Evolutionary conservation across 495 filamentous ascomycete genomes (phyloP).

Genomic region (Neurospora hispaniola): DNA sequence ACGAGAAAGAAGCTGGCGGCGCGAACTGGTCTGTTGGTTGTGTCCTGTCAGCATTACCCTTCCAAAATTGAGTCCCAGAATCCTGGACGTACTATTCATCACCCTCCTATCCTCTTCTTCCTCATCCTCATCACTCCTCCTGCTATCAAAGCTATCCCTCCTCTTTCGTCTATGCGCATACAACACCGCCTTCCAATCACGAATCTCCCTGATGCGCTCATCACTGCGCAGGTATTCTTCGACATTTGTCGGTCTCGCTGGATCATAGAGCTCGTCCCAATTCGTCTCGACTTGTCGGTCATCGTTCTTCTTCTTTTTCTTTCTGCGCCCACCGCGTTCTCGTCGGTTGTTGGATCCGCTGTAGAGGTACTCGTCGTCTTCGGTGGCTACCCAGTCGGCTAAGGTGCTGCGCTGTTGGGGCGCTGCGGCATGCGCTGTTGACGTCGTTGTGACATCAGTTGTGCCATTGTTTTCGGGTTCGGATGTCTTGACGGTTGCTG

Average conservation of each 20-base stretch:
- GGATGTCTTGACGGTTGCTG: slow-evolving; percentile 1
- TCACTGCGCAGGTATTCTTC: slow-evolving; percentile 81
- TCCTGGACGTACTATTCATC: slow-evolving; percentile 36
- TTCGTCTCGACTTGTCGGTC: slow-evolving; percentile 52
- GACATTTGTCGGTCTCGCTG: slow-evolving; percentile 71
- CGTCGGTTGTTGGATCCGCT: slow-evolving; percentile 17
- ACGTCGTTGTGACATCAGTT: neutral
- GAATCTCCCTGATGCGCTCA: slow-evolving; percentile 66
- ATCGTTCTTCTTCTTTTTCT: slow-evolving; percentile 72
- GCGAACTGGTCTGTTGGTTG: slow-evolving; percentile 51
- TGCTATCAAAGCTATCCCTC: slow-evolving; percentile 25
- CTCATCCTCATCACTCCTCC: slow-evolving; percentile 41
- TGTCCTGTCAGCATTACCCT: slow-evolving; percentile 12
- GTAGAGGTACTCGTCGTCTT: slow-evolving; percentile 51
- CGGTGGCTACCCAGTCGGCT: slow-evolving; percentile 71
- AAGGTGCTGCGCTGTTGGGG: slow-evolving; percentile 59
- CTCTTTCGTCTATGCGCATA: slow-evolving; percentile 60
- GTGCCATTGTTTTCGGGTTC: neutral
- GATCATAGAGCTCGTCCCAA: slow-evolving; percentile 93
- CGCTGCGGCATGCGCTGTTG: slow-evolving; percentile 12
- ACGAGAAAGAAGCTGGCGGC: slow-evolving; percentile 54
- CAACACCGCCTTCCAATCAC: slow-evolving; percentile 79
- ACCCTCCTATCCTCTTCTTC: slow-evolving; percentile 44
- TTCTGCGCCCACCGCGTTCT: slow-evolving; percentile 58
- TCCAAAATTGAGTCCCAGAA: neutral